Evolutionary conservation across 306 rosid genomes (phyloP).

Genomic region (Vicia faba): DNA sequence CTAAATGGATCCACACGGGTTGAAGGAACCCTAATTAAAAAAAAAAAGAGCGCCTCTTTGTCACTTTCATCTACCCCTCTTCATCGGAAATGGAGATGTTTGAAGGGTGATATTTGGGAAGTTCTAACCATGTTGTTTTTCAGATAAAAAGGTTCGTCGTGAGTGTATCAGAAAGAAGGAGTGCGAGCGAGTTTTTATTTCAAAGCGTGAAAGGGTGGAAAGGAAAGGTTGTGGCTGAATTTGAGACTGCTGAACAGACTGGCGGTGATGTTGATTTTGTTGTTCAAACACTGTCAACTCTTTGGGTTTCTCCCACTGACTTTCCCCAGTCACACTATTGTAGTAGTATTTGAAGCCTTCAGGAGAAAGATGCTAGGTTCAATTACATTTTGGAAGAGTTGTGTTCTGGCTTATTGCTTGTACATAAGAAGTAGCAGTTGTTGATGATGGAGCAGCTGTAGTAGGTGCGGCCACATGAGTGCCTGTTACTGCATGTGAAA

Average conservation of each 20-base stretch:
- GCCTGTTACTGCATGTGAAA: slow-evolving; percentile 47
- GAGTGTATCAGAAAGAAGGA: too few relatives aligned
- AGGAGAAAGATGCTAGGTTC: slow-evolving; percentile 95
- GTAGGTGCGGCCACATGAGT: slow-evolving; percentile 46
- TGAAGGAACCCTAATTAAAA: too few relatives aligned
- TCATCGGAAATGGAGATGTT: too few relatives aligned
- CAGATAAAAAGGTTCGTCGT: too few relatives aligned
- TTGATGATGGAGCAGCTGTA: slow-evolving; percentile 60
- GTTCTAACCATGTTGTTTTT: too few relatives aligned
- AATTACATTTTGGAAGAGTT: slow-evolving; percentile 58
- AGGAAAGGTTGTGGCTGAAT: too few relatives aligned
- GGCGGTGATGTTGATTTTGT: slow-evolving; percentile 62
- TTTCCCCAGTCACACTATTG: slow-evolving; percentile 81
- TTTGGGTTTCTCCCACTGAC: slow-evolving; percentile 99
- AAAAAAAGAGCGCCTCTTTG: too few relatives aligned
- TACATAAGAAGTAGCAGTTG: slow-evolving; percentile 51
- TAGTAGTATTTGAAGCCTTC: slow-evolving; percentile 92
- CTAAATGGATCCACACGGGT: too few relatives aligned
- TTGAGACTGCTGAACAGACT: slow-evolving; percentile 61
- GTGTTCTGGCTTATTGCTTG: slow-evolving; percentile 49
- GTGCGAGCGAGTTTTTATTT: too few relatives aligned
- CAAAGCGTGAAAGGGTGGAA: too few relatives aligned
- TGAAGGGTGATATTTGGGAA: too few relatives aligned
- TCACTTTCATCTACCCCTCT: too few relatives aligned
- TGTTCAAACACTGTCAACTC: slow-evolving; percentile 64